These are phyloP conservation scores for Pontederia paniculata DNA, from an alignment of 176 grass and related monocot species.

Conservation along the genomic window DNA sequence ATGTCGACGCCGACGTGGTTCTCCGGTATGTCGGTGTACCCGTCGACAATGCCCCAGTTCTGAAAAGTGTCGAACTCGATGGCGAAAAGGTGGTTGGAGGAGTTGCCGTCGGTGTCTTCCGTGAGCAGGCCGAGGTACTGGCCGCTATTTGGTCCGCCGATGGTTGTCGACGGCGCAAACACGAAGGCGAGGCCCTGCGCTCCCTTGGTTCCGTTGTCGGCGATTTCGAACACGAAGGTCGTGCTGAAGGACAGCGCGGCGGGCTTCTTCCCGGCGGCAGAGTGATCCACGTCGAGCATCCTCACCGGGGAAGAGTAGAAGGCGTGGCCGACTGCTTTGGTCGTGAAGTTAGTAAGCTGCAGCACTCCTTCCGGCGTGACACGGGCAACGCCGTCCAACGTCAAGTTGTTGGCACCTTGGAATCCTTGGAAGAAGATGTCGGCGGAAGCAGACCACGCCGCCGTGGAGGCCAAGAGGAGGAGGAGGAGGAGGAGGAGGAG, in stretches of 20 bases:
- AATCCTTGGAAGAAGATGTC: slow-evolving; percentile 37
- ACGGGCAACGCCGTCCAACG: slow-evolving; percentile 21
- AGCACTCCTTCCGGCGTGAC: slow-evolving; percentile 22
- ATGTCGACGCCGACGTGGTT: slow-evolving; percentile 86
- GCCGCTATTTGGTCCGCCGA: slow-evolving; percentile 36
- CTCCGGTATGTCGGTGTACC: slow-evolving; percentile 65
- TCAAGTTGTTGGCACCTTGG: slow-evolving; percentile 18
- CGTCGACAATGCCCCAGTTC: slow-evolving; percentile 23
- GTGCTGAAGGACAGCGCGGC: slow-evolving; percentile 28
- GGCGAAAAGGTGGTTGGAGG: slow-evolving; percentile 60
- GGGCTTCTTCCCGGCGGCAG: too few species aligned
- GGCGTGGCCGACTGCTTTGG: slow-evolving; percentile 26
- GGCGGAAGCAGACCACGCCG: not conserved
- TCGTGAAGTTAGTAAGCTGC: slow-evolving; percentile 36
- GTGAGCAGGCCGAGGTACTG: slow-evolving; percentile 65
- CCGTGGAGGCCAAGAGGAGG: slow-evolving; percentile 10
- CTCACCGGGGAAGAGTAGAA: slow-evolving; percentile 23
- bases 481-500: slow-evolving; percentile 9
- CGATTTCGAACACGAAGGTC: slow-evolving; percentile 34
- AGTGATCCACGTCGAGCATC: not conserved
- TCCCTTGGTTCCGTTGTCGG: slow-evolving; percentile 8
- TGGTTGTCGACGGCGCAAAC: slow-evolving; percentile 18
- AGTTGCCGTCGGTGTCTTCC: slow-evolving; percentile 47
- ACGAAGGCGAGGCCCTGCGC: slow-evolving; percentile 29
- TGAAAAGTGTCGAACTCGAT: slow-evolving; percentile 88